Evolutionary conservation across 2,329 filamentous ascomycete genomes (phyloP).

Genomic region (Fusarium anguioides): DNA sequence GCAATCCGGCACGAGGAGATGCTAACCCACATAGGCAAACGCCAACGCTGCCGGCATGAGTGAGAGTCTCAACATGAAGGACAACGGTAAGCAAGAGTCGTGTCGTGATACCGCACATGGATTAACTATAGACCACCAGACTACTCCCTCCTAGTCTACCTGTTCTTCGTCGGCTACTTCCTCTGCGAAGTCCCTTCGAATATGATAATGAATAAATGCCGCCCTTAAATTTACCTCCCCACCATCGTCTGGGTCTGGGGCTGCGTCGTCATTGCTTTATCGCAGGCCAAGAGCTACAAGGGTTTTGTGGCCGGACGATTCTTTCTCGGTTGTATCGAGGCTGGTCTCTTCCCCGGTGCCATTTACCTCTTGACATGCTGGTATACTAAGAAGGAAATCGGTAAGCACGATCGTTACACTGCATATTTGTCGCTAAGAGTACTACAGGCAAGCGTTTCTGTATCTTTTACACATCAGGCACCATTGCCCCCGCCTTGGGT

Average conservation of each 20-base stretch:
- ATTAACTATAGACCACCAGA: background rate
- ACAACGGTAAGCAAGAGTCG: background rate
- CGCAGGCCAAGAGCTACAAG: conserved; percentile 57
- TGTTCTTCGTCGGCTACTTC: conserved; percentile 65
- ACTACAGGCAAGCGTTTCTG: conserved; percentile 25
- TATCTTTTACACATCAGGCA: conserved; percentile 31
- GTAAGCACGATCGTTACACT: background rate
- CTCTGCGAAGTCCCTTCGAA: conserved; percentile 65
- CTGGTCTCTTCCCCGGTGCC: conserved; percentile 64
- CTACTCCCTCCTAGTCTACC: background rate
- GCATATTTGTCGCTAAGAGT: background rate
- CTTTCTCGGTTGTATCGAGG: conserved; percentile 62
- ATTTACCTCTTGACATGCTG: conserved; percentile 65
- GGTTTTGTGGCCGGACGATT: conserved; percentile 59
- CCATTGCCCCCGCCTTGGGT: conserved; percentile 22
- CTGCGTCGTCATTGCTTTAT: conserved; percentile 57
- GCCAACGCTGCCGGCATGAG: conserved; percentile 5
- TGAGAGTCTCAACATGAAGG: conserved; percentile 1
- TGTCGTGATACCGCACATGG: background rate
- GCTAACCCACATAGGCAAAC: background rate
- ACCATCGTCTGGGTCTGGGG: conserved; percentile 61
- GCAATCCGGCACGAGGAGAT: accelerated
- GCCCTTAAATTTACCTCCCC: conserved; percentile 61
- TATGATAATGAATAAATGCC: conserved; percentile 61
- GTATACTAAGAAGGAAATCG: conserved; percentile 57